These are phyloP conservation scores for Lecanicillium sp. DNA, from an alignment of 2,329 filamentous ascomycete species.

Conservation along the genomic window DNA sequence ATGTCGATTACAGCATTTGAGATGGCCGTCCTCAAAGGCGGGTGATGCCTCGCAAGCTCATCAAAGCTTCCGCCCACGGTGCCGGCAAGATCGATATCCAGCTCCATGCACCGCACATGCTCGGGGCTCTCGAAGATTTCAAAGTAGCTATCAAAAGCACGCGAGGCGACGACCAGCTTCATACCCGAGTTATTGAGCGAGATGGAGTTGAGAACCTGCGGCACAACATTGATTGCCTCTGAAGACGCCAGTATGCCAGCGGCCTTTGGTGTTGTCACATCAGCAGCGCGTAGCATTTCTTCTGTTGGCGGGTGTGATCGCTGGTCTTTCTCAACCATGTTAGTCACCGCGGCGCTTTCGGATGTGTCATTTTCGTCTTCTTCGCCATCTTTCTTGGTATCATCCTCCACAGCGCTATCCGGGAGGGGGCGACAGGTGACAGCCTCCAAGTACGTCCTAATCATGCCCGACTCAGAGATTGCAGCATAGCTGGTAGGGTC, in stretches of 20 bases:
- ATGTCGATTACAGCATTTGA: constrained; percentile 82
- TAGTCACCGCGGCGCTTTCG: constrained; percentile 30
- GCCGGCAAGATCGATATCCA: constrained; percentile 60
- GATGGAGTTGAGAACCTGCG: constrained; percentile 85
- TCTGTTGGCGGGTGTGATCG: constrained; percentile 46
- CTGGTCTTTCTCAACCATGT: constrained; percentile 26
- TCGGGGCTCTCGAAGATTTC: constrained; percentile 93
- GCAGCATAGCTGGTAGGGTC: constrained; percentile 96
- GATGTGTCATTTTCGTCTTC: constrained; percentile 29
- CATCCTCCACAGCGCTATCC: constrained; percentile 9
- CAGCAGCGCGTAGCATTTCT: constrained; percentile 38
- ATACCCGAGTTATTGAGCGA: constrained; percentile 84
- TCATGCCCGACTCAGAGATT: constrained; percentile 88
- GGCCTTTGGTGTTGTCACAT: constrained; percentile 40
- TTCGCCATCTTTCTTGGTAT: constrained; percentile 10
- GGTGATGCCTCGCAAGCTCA: constrained; percentile 90
- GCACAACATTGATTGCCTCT: constrained; percentile 82
- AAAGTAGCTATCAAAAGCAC: constrained; percentile 78
- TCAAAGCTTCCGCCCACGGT: constrained; percentile 82
- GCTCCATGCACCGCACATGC: constrained; percentile 78
- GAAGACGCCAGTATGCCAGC: constrained; percentile 75
- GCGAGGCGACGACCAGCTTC: constrained; percentile 76
- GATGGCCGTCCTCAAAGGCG: constrained; percentile 70
- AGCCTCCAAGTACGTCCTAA: constrained; percentile 76
- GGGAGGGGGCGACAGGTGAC: constrained; percentile 53